Evolutionary conservation across 2,329 filamentous ascomycete genomes (phyloP).

Genomic region (Aureobasidium sp.): DNA sequence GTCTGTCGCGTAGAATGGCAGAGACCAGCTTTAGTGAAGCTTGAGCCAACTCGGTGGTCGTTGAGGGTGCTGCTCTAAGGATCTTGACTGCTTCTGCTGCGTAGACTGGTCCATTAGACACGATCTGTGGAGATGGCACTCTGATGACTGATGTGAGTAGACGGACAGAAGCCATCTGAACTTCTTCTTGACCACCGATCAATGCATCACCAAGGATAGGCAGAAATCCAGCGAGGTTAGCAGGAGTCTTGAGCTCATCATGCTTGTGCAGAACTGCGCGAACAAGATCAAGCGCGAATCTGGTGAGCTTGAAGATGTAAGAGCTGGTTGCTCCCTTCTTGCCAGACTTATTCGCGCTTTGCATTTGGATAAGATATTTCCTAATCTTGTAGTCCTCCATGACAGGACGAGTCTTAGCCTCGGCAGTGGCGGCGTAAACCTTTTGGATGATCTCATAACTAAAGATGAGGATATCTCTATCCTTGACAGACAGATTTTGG

Average conservation of each 20-base stretch:
- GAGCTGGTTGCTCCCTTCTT: conserved; percentile 67
- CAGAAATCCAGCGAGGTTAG: conserved; percentile 77
- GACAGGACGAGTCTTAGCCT: conserved; percentile 17
- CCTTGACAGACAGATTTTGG: conserved; percentile 71
- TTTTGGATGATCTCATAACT: conserved; percentile 92
- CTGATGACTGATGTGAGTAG: conserved; percentile 80
- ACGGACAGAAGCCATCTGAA: conserved; percentile 80
- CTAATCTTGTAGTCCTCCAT: conserved; percentile 57
- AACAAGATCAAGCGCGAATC: conserved; percentile 82
- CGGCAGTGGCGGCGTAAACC: conserved; percentile 54
- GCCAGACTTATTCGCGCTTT: conserved; percentile 66
- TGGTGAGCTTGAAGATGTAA: conserved; percentile 78
- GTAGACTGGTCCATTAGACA: conserved; percentile 68
- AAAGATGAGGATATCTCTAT: conserved; percentile 79
- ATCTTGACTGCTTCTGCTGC: conserved; percentile 76
- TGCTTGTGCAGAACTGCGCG: conserved; percentile 82
- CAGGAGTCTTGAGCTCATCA: conserved; percentile 67
- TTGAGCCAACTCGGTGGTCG: conserved; percentile 76
- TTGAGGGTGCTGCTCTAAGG: conserved; percentile 69
- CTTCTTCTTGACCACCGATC: conserved; percentile 78
- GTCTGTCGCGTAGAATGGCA: conserved; percentile 73
- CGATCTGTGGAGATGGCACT: conserved; percentile 65
- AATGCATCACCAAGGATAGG: conserved; percentile 84
- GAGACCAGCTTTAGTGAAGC: conserved; percentile 83
- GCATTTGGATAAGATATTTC: conserved; percentile 71